Evolutionary conservation across 208 protist species (phyloP).

Genomic region (Acanthamoeba castellanii): DNA sequence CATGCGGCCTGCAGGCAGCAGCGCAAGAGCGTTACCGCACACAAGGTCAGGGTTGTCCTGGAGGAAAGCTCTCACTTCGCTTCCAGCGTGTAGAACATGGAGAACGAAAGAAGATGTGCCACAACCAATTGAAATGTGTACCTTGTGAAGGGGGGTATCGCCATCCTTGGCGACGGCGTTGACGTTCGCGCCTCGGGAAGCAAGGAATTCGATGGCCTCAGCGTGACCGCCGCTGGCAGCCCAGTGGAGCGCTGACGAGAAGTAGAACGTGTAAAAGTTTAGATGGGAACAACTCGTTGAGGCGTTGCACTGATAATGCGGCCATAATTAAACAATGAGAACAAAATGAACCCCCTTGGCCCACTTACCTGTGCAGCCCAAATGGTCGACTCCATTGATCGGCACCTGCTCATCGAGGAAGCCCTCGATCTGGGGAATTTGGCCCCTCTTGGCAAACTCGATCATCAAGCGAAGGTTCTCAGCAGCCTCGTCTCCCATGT

Average conservation of each 20-base stretch:
- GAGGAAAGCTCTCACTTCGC: neutral
- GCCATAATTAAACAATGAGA: neutral
- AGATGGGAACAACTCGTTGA: neutral
- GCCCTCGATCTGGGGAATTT: slow-evolving; percentile 38
- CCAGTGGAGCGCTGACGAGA: slow-evolving; percentile 51
- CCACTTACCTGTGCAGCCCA: slow-evolving; percentile 33
- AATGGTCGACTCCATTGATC: slow-evolving; percentile 50
- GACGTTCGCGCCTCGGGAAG: neutral
- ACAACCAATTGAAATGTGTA: slow-evolving; percentile 5
- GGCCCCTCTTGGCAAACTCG: slow-evolving; percentile 55
- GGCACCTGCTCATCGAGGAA: slow-evolving; percentile 55
- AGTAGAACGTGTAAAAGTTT: neutral
- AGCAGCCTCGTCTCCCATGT: slow-evolving; percentile 60
- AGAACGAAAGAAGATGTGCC: neutral
- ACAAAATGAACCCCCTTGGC: neutral
- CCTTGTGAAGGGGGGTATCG: slow-evolving; percentile 68
- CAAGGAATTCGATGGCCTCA: slow-evolving; percentile 53
- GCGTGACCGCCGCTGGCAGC: slow-evolving; percentile 58
- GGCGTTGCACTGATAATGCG: neutral
- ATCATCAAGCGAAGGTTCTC: slow-evolving; percentile 63
- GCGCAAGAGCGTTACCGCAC: neutral
- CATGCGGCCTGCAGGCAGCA: slow-evolving; percentile 36
- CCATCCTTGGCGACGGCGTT: slow-evolving; percentile 61
- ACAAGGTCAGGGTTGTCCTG: neutral
- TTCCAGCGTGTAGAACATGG: neutral